Evolutionary conservation across 139 green algal species (phyloP), one percentile per base, ranked within the genome.

Genomic region (Volvox reticuliferus): DNA sequence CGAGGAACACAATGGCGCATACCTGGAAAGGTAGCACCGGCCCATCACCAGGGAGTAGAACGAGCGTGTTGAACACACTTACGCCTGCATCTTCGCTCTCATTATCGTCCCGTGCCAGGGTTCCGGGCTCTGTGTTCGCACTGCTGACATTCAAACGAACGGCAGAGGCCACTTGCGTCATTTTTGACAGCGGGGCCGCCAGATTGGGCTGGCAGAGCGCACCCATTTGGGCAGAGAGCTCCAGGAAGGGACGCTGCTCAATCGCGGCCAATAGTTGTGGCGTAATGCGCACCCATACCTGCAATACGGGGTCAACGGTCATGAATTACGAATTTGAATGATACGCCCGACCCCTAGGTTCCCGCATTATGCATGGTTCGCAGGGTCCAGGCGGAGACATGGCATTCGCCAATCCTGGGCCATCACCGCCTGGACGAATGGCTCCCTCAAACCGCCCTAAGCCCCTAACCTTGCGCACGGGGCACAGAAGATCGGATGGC

Each of bases 401-500:
- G 44, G 9, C 5, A 55, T 55, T 55, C 44, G 44, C 44, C 44
- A 5, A 55, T 55, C 44, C 44, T 9, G 44, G 9, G 9, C 44
- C 44, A 55, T 55, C 9, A 14, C 44, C 44, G n/a, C n/a, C n/a
- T n/a, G 9, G 44, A 9, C 44, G 44, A 55, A 55, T 9, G 9
- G 44, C 44, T 55, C 44, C 44, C 44, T 55, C 5, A 55, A 55
- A 5, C 44, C 44, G 44, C 44, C 44, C 44, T 55, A 5, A 55
- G 44, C 71, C 20, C 12, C 93, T 79, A 20, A 94, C 88, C 84
- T 96, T 91, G 55, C 35, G 88, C 32, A 92, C 44, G 22, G 96
- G 97, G 91, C 98, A 99, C 63, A 99, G 95, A 85, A 99, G 95
- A 68, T 99, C 96, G 9, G 93, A 96, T 18, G 98, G 98, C 28